Conservation (phyloP, 179 eudicot genomes). For the Spinacia oleracea region DNA sequence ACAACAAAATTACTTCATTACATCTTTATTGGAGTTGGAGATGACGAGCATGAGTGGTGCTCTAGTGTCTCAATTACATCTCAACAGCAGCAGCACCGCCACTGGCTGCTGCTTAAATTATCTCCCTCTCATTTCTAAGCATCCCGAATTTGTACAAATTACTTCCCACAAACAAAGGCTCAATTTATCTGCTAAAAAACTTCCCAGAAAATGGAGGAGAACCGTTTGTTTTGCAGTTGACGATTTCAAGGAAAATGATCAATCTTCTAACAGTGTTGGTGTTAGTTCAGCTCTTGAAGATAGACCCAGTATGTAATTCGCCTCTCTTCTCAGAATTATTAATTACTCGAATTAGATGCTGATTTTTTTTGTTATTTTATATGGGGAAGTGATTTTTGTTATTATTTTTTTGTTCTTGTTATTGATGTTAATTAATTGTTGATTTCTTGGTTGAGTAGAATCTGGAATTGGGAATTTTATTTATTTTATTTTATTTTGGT, state of each 20-base stretch:
- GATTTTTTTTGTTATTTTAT: background rate
- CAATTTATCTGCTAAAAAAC: conserved; percentile 23
- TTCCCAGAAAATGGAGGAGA: conserved; percentile 30
- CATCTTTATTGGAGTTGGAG: background rate
- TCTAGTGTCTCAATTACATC: conserved; percentile 48
- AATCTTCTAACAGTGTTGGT: conserved; percentile 30
- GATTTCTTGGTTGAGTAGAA: background rate
- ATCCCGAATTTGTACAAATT: conserved; percentile 29
- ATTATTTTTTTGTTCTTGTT: background rate
- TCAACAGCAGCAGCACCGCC: conserved; percentile 27
- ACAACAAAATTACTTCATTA: too few species aligned
- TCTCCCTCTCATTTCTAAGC: conserved; percentile 40
- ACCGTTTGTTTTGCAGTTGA: conserved; percentile 62
- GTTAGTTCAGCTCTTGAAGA: conserved; percentile 55
- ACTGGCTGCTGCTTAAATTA: conserved; percentile 42
- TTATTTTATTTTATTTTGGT: background rate
- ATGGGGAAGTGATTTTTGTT: background rate
- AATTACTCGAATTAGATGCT: too few species aligned
- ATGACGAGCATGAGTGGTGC: conserved; percentile 36
- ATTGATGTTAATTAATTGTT: background rate
- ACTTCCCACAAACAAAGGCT: conserved; percentile 29
- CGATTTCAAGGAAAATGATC: conserved; percentile 46
- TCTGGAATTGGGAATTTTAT: background rate
- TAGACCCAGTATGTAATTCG: conserved; percentile 44
- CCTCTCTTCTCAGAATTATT: background rate